These are phyloP conservation scores for Cryptosporidium felis DNA, from an alignment of 169 alveolate species.

Conservation along the genomic window DNA sequence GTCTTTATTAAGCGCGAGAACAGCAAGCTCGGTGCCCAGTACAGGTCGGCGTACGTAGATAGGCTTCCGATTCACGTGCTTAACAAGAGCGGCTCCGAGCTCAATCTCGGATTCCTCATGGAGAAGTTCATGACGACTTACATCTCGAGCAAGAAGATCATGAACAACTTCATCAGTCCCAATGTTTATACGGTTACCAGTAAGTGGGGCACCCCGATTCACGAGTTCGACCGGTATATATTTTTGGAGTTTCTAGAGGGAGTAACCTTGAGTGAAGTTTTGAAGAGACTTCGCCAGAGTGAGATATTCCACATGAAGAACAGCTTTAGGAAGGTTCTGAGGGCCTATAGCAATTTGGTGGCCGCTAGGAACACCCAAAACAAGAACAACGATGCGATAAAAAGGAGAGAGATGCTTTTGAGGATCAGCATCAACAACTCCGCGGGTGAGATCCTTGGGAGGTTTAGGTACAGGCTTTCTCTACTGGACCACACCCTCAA, in stretches of 20 bases:
- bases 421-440: conserved; percentile 59
- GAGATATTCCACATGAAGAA: conserved; percentile 64
- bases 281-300: conserved; percentile 8
- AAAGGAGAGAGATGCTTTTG: conserved; percentile 47
- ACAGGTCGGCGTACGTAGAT: conserved; percentile 18
- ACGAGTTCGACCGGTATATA: conserved; percentile 59
- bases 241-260: conserved; percentile 67
- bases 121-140: conserved; percentile 49
- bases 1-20: conserved; percentile 55
- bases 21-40: conserved; percentile 49
- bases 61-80: conserved; percentile 20
- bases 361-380: conserved; percentile 26
- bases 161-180: conserved; percentile 17
- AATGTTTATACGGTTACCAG: conserved; percentile 46
- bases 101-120: conserved; percentile 59
- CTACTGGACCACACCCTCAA: conserved; percentile 46
- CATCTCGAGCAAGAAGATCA: not conserved
- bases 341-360: conserved; percentile 47
- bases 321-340: conserved; percentile 39
- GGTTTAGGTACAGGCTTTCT: conserved; percentile 54
- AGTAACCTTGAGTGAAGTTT: conserved; percentile 39
- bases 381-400: conserved; percentile 23
- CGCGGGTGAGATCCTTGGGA: conserved; percentile 51
- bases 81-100: not conserved
- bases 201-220: conserved; percentile 33